Evolutionary conservation across 768 basidiomycete species (phyloP), one percentile per base, ranked within the genome.

Genomic region (Crepidotus variabilis): DNA sequence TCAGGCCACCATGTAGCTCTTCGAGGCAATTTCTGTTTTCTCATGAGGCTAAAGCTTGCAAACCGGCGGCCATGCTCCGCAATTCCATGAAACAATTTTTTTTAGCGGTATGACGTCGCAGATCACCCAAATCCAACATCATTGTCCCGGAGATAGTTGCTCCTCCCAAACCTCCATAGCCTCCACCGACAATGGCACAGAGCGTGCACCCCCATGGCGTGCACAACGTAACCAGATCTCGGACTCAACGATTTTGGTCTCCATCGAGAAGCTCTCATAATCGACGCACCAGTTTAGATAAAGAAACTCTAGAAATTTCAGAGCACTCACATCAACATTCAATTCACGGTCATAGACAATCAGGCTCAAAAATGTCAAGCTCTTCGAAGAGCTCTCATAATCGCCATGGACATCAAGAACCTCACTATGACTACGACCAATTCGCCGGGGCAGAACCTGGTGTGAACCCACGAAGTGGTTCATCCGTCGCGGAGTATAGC

Each of bases 391-490:
- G 18, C 13, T 11, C 9, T 9, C 39, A 50, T 11, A 50, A 34
- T n/a, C 6, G 22, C 2, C 24, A 54, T 54, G 60, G 43, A 49
- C 50, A 47, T 28, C 60, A 61, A 24, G 28, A 53, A 20, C 16
- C 10, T 8, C 22, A 20, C 55, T 54, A 62, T 47, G 58, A 63
- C 34, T 57, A 59, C 35, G 61, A 64, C 34, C 39, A 59, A 34
- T 61, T 64, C 43, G 75, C 78, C 33, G 86, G 85, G 22, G 84
- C 83, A 9, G 86, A 88, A 67, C 86, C 83, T 4, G 86, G 86
- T 18, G 71, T 85, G 43, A 81, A 86, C 64, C 83, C 84, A 11
- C 76, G 81, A 23, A 76, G 79, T 24, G 71, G 72, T 2, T 72
- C 71, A 32, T 76, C 83, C 8, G 73, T 70, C 51, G 63, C 75